Base-by-base conservation (phyloP, 768 basidiomycete species). In the Jaapia argillacea region DNA sequence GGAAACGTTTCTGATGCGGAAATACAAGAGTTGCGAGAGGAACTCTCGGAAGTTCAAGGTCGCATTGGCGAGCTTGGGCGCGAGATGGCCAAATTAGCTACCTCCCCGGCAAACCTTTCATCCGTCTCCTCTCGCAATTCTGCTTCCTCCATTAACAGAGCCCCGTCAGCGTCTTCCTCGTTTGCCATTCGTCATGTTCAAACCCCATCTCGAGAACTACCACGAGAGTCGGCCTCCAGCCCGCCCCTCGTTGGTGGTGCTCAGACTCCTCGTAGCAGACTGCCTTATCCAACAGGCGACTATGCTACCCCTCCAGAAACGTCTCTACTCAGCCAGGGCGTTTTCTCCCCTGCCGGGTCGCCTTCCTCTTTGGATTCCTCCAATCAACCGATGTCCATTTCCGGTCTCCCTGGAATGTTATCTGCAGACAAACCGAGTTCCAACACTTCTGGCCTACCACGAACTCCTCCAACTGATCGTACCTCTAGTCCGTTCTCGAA, bases 281-380 rank as follows among this genome's bases (percentile, higher is more conserved):
- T 88, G 13, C 85, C 87, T 20, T 89, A 90, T 49, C 87, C 87
- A 14, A 79, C 80, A 2, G 88, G 87, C 3, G 88, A 91, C 51
- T 90, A 91, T 46, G 68, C 84, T 4, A 77, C 79, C 6, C 82
- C 82, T 0, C 63, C 77, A 1, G 73, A 78, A 26, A 58, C 70
- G 1, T 54, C 57, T 7, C 44, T 47, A 33, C 53, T 52, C 46
- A 37, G 42, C 54, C 42, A 68, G 57, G 43, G 69, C 2, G 67
- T 74, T 1, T 67, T 75, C 10, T 69, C 75, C 2, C 74, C 78
- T 2, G 59, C 78, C n/a, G 69, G 57, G 37, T 74, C 79, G 5
- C 67, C 75, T 3, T 69, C 75, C 0, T 40, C 60, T 2, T 54
- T 59, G 2, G 42, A 52, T 41, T 54, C 44, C 55, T 63, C 45